These are phyloP conservation scores for Macrotyloma uniflorum DNA, from an alignment of 306 rosid species.

Conservation along the genomic window DNA sequence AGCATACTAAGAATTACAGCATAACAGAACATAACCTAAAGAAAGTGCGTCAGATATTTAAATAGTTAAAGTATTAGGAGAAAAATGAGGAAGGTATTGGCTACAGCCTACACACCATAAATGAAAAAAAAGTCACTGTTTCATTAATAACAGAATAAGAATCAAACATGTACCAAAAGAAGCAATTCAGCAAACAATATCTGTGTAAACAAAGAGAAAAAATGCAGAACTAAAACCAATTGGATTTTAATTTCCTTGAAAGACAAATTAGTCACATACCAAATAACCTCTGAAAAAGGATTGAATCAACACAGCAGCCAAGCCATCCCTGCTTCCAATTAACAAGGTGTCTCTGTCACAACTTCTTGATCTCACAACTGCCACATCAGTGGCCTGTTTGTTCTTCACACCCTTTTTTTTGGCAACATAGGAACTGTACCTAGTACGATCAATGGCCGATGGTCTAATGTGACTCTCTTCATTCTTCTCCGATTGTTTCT, in stretches of 20 bases:
- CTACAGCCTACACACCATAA: neutral
- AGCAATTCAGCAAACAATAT: neutral
- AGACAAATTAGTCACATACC: slow-evolving; percentile 48
- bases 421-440: slow-evolving; percentile 57
- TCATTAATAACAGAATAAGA: slow-evolving; percentile 36
- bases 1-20: neutral
- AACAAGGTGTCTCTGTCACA: slow-evolving; percentile 50
- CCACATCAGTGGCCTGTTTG: slow-evolving; percentile 71
- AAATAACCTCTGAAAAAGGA: slow-evolving; percentile 79
- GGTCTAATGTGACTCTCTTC: slow-evolving; percentile 32
- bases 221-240: neutral
- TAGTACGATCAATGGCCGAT: slow-evolving; percentile 39
- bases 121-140: slow-evolving; percentile 37
- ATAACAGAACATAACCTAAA: neutral
- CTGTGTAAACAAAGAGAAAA: neutral
- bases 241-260: neutral
- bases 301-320: slow-evolving; percentile 77
- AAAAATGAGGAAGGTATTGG: neutral
- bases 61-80: neutral
- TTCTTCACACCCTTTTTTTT: slow-evolving; percentile 60
- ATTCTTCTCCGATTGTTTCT: slow-evolving; percentile 56
- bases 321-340: slow-evolving; percentile 49
- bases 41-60: neutral
- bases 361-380: slow-evolving; percentile 66
- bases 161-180: slow-evolving; percentile 38